These are phyloP conservation scores for Quercus cerris DNA, from an alignment of 306 rosid species.

Conservation along the genomic window DNA sequence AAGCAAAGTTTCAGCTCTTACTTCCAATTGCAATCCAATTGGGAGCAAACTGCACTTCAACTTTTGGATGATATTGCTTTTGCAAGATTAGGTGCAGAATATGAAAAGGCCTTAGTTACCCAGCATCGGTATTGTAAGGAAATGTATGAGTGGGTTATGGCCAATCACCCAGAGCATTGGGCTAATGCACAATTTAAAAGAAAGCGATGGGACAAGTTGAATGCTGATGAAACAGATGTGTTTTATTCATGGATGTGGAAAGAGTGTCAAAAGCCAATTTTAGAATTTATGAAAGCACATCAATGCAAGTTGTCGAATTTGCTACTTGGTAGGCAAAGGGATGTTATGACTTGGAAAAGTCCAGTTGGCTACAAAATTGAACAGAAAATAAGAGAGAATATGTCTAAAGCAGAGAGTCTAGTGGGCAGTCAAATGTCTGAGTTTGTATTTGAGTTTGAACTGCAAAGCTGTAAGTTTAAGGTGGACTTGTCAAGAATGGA, in stretches of 20 bases:
- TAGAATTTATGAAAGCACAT: constrained; percentile 7
- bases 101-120: not conserved
- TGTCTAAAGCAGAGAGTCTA: not conserved
- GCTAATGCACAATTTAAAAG: not conserved
- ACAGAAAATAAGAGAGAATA: not conserved
- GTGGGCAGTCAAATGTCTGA: not conserved
- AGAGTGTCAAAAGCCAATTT: constrained; percentile 1
- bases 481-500: constrained; percentile 5
- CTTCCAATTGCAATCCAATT: not conserved
- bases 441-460: constrained; percentile 7
- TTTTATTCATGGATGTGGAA: not conserved
- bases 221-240: not conserved
- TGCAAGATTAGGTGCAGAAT: not conserved
- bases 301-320: not conserved
- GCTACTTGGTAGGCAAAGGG: not conserved
- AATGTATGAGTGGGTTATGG: not conserved
- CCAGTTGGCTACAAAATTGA: not conserved
- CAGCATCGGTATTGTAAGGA: not conserved
- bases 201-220: constrained; percentile 2
- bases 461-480: not conserved
- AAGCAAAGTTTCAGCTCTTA: not conserved
- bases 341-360: not conserved
- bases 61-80: not conserved
- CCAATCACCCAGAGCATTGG: not conserved
- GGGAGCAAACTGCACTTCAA: not conserved